A percentile compares a stretch with the other conserved stretches of the same genome.
phyloP scores from a whole-genome alignment of 495 filamentous ascomycete species.

The Penicillium waksmanii region DNA sequence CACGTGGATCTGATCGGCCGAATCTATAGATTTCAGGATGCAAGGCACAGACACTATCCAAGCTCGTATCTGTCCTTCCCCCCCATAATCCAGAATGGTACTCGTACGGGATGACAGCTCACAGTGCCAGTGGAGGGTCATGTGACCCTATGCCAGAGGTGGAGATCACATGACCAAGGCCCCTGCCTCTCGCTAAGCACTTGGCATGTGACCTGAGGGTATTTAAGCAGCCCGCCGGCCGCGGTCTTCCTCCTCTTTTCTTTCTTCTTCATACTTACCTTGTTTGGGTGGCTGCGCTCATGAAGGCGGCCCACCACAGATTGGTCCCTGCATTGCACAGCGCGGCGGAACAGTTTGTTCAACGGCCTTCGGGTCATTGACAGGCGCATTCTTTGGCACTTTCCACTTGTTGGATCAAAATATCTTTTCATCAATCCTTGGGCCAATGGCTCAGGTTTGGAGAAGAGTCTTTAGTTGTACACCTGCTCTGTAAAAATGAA shows the following conservation, averaged over 20 bases:
- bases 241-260: constrained; percentile 37
- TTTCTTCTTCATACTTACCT: constrained; percentile 77
- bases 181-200: constrained; percentile 33
- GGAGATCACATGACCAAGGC: constrained; percentile 2
- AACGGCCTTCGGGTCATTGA: constrained; percentile 66
- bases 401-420: constrained; percentile 34
- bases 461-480: constrained; percentile 40
- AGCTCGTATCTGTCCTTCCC: not conserved
- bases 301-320: constrained; percentile 59
- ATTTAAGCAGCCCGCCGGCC: constrained; percentile 34
- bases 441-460: constrained; percentile 50
- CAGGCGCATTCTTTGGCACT: constrained; percentile 72
- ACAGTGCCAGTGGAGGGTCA: not conserved
- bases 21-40: constrained; percentile 15
- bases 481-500: no score
- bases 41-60: constrained; percentile 12
- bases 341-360: constrained; percentile 63
- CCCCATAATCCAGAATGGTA: no score
- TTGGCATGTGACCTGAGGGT: constrained; percentile 24
- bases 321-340: constrained; percentile 73
- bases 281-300: constrained; percentile 67
- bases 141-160: not conserved
- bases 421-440: constrained; percentile 57
- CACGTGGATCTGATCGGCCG: constrained; percentile 1
- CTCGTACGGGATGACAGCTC: not conserved